Evolutionary conservation across 31 red algal genomes (phyloP).

Genomic region (Pterothamnion heteromorphum): DNA sequence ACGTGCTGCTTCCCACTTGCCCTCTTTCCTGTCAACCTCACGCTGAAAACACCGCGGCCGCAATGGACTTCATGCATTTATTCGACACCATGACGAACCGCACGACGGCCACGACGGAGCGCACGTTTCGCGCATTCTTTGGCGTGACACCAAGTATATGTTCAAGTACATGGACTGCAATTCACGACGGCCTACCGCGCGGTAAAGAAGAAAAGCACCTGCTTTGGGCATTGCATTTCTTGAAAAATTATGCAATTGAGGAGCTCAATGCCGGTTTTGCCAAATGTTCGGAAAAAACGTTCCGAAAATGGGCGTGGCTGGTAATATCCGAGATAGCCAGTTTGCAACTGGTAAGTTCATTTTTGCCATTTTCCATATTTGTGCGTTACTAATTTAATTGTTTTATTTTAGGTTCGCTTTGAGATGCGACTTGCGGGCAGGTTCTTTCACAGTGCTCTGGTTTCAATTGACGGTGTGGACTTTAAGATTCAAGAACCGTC

Average conservation of each 20-base stretch:
- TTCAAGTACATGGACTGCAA: too few relatives aligned
- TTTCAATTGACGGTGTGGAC: not conserved
- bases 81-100: too few relatives aligned
- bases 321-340: not conserved
- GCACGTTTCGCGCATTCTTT: too few relatives aligned
- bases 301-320: not conserved
- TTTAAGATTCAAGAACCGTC: not conserved
- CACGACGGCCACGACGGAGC: too few relatives aligned
- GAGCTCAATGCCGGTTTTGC: not conserved
- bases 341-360: not conserved
- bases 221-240: not conserved
- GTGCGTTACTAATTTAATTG: not conserved
- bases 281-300: not conserved
- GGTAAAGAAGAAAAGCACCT: too few relatives aligned
- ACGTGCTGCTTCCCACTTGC: too few relatives aligned
- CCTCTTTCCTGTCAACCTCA: too few relatives aligned
- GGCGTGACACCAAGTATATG: too few relatives aligned
- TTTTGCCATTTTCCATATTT: not conserved
- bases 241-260: not conserved
- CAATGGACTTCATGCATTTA: too few relatives aligned
- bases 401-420: not conserved
- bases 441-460: not conserved
- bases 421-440: not conserved
- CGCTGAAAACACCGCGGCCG: too few relatives aligned
- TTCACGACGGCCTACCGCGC: too few relatives aligned